phyloP scores from a whole-genome alignment of 306 rosid species.

The Alnus rubra region DNA sequence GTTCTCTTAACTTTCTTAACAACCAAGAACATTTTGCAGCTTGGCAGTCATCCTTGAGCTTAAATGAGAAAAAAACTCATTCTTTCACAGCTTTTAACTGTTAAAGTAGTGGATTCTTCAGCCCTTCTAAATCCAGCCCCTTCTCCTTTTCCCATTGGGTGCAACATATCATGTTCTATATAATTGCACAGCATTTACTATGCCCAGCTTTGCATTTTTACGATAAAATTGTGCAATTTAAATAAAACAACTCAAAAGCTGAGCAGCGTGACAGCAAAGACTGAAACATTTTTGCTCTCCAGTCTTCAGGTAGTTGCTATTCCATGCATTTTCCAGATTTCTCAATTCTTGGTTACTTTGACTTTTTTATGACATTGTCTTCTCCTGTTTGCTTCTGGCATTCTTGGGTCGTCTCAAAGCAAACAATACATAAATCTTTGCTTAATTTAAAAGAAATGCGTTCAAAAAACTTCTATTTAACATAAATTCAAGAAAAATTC shows the following conservation, averaged over 20 bases:
- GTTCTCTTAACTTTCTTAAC: background rate
- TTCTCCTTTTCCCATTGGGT: too few species aligned
- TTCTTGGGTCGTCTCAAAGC: background rate
- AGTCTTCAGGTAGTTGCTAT: background rate
- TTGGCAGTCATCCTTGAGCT: background rate
- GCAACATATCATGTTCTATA: too few species aligned
- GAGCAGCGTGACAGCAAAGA: background rate
- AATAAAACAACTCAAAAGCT: too few species aligned
- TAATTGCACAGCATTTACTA: background rate
- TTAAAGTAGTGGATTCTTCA: background rate
- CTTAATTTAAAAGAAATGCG: background rate
- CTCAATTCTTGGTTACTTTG: too few species aligned
- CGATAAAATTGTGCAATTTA: background rate
- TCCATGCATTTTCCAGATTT: background rate
- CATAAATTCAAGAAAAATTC: background rate
- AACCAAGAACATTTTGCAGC: slow-evolving; percentile 1
- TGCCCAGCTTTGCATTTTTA: background rate
- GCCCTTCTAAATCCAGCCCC: background rate
- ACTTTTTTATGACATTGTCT: background rate
- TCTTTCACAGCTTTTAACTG: background rate
- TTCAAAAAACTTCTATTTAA: background rate
- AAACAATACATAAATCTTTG: background rate
- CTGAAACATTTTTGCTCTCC: background rate
- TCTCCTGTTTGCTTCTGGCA: background rate
- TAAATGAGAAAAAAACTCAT: background rate